Conservation (phyloP, 2,329 filamentous ascomycete genomes). For the Cercospora beticola region DNA sequence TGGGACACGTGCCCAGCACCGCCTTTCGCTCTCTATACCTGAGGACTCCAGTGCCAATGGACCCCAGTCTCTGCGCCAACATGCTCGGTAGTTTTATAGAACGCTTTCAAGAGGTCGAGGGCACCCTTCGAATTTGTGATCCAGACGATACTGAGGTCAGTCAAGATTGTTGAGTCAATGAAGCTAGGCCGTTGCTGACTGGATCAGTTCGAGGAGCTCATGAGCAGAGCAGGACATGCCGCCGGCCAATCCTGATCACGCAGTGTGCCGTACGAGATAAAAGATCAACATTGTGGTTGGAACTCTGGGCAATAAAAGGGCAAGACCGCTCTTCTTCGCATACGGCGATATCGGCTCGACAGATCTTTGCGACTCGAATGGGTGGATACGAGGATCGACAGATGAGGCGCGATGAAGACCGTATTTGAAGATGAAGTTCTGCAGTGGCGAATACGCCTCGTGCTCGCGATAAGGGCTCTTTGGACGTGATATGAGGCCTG, state of each 20-base stretch:
- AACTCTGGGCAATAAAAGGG: neutral
- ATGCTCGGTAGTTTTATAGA: neutral
- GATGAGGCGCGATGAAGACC: neutral
- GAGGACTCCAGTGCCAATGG: neutral
- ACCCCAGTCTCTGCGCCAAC: neutral
- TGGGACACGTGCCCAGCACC: neutral
- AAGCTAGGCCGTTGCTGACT: neutral
- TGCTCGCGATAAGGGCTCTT: neutral
- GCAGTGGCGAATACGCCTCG: neutral
- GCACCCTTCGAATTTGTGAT: neutral
- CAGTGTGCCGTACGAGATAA: neutral
- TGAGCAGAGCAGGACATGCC: neutral
- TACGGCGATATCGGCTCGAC: neutral
- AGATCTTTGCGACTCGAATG: too few relatives aligned
- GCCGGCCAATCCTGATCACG: neutral
- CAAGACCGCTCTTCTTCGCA: neutral
- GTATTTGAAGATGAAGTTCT: neutral
- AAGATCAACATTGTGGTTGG: neutral
- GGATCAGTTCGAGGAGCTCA: neutral
- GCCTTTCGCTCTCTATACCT: neutral
- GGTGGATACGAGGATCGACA: neutral
- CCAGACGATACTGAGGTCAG: neutral
- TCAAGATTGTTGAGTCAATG: neutral
- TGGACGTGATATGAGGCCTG: neutral
- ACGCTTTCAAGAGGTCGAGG: neutral